Evolutionary conservation across 768 basidiomycete genomes (phyloP).

Genomic region (Leccinum pellstonianum): DNA sequence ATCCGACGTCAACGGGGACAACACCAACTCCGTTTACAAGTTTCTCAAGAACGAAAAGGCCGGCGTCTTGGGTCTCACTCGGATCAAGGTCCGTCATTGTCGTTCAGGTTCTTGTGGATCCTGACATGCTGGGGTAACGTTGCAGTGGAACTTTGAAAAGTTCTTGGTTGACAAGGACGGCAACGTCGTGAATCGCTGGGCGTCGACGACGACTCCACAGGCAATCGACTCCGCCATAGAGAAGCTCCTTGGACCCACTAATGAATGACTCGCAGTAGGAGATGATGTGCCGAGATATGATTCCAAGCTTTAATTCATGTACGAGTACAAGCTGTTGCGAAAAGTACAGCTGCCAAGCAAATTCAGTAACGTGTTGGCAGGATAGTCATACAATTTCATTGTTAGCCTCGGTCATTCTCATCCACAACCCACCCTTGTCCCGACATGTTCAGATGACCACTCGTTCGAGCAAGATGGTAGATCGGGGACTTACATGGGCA

Average conservation of each 20-base stretch:
- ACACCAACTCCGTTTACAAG: constrained; percentile 79
- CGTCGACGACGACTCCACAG: constrained; percentile 69
- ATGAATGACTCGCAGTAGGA: constrained; percentile 20
- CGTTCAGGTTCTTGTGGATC: neutral
- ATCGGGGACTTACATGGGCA: constrained; percentile 34
- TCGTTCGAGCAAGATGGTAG: neutral
- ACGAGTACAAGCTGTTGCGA: neutral
- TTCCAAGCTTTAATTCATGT: constrained; percentile 17
- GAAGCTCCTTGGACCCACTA: constrained; percentile 45
- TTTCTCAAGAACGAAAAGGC: constrained; percentile 82
- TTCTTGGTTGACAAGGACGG: constrained; percentile 82
- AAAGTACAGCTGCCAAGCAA: neutral
- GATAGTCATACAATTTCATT: constrained; percentile 6
- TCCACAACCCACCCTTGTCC: constrained; percentile 56
- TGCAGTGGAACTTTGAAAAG: constrained; percentile 89
- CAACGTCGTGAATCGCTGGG: constrained; percentile 72
- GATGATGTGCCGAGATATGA: neutral
- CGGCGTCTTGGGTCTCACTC: constrained; percentile 64
- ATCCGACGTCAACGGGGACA: constrained; percentile 88
- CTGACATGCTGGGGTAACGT: neutral
- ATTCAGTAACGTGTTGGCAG: neutral
- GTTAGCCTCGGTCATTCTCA: constrained; percentile 37
- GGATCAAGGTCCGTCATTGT: constrained; percentile 64
- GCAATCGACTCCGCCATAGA: constrained; percentile 62
- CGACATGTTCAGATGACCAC: constrained; percentile 1